Evolutionary conservation across 345 rosid species (phyloP).

Genomic region (Sapria himalayana): DNA sequence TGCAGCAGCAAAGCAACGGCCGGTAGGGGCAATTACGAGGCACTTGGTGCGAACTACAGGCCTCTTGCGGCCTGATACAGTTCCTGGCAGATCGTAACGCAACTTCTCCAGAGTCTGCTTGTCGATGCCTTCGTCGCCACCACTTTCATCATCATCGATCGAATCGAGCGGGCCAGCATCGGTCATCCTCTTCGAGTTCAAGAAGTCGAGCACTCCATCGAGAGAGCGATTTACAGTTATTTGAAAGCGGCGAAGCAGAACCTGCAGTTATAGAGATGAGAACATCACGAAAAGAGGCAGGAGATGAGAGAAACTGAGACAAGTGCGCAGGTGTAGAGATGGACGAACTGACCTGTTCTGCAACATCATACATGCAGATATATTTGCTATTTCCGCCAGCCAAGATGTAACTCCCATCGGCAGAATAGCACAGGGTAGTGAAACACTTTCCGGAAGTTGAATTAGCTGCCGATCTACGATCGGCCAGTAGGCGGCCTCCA

Average conservation of each 20-base stretch:
- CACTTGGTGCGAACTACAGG: slow-evolving; percentile 60
- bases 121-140: slow-evolving; percentile 65
- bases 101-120: slow-evolving; percentile 53
- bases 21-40: slow-evolving; percentile 85
- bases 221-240: slow-evolving; percentile 65
- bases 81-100: slow-evolving; percentile 77
- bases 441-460: slow-evolving; percentile 92
- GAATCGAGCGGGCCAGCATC: slow-evolving; percentile 89
- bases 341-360: slow-evolving; percentile 58
- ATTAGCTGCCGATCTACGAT: slow-evolving; percentile 82
- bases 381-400: slow-evolving; percentile 95
- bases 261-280: no score
- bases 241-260: slow-evolving; percentile 65
- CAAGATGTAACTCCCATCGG: slow-evolving; percentile 84
- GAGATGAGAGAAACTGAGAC: neutral
- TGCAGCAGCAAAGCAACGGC: slow-evolving; percentile 77
- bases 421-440: slow-evolving; percentile 73
- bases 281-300: neutral
- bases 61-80: slow-evolving; percentile 64
- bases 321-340: neutral
- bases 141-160: slow-evolving; percentile 68
- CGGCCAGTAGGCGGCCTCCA: slow-evolving; percentile 82
- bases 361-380: slow-evolving; percentile 88
- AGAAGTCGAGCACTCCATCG: slow-evolving; percentile 89
- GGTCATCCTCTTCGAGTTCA: slow-evolving; percentile 87